These are phyloP conservation scores for Sanghuangporus baumii DNA, from an alignment of 1,284 basidiomycete species.

Conservation along the genomic window DNA sequence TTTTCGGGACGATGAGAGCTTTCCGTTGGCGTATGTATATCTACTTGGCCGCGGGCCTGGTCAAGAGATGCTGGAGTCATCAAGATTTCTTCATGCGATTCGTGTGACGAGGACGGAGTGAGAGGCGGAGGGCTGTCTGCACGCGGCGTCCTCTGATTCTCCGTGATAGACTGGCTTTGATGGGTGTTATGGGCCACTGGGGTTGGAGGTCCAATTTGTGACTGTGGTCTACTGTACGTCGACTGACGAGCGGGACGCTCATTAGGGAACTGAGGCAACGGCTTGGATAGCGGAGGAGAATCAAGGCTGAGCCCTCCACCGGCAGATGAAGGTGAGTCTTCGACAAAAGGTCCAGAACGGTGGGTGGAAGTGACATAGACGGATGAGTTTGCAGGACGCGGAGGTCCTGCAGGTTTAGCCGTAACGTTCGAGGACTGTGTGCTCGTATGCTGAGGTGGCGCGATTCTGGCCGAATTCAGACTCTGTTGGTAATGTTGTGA, in stretches of 20 bases:
- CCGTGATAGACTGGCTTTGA: background rate
- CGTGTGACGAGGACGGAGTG: slow-evolving; percentile 15
- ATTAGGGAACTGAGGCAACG: background rate
- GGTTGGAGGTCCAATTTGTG: background rate
- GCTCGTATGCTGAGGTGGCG: background rate
- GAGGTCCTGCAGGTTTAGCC: background rate
- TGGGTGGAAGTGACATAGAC: slow-evolving; percentile 12
- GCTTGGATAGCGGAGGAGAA: background rate
- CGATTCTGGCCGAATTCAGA: background rate
- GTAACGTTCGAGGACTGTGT: background rate
- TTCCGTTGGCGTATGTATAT: background rate
- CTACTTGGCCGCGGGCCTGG: background rate
- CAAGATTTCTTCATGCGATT: slow-evolving; percentile 16
- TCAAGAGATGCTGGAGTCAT: slow-evolving; percentile 18
- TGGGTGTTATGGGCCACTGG: background rate
- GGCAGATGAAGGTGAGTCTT: slow-evolving; percentile 3
- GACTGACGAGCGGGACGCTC: background rate
- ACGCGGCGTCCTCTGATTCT: background rate
- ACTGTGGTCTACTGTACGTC: background rate
- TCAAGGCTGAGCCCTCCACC: background rate
- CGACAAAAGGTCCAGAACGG: background rate
- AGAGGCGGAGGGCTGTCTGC: slow-evolving; percentile 13
- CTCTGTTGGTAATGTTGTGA: background rate
- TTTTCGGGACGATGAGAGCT: slow-evolving; percentile 19
- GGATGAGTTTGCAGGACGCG: background rate